Evolutionary conservation across 345 rosid genomes (phyloP).

Genomic region (Melastoma malabathricum): DNA sequence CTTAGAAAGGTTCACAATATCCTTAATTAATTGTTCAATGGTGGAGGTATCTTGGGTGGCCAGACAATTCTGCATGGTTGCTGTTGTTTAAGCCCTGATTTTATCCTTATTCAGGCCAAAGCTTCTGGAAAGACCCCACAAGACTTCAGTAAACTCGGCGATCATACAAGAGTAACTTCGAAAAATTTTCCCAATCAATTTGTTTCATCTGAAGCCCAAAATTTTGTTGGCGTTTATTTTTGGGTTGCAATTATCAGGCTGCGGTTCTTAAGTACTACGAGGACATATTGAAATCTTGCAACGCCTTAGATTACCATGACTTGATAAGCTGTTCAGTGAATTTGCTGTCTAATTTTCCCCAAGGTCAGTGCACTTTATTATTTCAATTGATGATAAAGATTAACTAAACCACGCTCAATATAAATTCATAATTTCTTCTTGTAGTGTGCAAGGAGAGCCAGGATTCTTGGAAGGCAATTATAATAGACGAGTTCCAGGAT

Average conservation of each 20-base stretch:
- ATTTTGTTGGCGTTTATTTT: too few species aligned
- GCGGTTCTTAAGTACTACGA: conserved; percentile 54
- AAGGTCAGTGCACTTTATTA: conserved; percentile 34
- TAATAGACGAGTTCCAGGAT: conserved; percentile 93
- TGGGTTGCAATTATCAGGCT: conserved; percentile 37
- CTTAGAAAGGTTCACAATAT: too few species aligned
- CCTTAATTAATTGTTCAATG: too few species aligned
- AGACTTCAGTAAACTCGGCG: conserved; percentile 44
- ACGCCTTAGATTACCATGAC: conserved; percentile 94
- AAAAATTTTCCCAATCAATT: neutral
- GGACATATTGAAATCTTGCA: conserved; percentile 55
- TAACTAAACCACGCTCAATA: neutral
- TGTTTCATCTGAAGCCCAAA: too few species aligned
- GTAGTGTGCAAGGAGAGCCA: conserved; percentile 63
- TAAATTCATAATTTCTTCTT: conserved; percentile 13
- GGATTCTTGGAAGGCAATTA: conserved; percentile 72
- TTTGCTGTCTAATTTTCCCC: conserved; percentile 63
- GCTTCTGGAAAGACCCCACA: conserved; percentile 73
- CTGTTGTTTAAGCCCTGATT: neutral
- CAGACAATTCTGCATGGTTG: too few species aligned
- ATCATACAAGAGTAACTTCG: conserved; percentile 70
- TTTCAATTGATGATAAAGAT: conserved; percentile 1
- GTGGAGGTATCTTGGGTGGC: too few species aligned
- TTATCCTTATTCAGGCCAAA: conserved; percentile 49
- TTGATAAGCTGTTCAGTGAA: conserved; percentile 67